Conservation (phyloP, 306 rosid genomes). For the Begonia peltatifolia region DNA sequence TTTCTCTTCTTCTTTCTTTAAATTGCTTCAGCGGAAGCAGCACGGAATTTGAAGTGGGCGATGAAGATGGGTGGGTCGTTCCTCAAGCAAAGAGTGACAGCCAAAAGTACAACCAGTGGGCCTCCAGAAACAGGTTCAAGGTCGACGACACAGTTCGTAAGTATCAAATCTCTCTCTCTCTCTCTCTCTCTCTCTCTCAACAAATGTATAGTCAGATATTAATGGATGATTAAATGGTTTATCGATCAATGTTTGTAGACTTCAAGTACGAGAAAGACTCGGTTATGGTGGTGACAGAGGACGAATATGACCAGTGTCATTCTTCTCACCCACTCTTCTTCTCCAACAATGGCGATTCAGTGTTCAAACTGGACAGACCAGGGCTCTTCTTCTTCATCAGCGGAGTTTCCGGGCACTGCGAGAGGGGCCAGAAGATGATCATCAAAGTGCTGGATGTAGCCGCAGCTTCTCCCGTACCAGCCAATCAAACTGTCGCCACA, state of each 20-base stretch:
- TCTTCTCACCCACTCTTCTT: slow-evolving; percentile 45
- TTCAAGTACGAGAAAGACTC: slow-evolving; percentile 64
- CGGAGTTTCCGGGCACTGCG: slow-evolving; percentile 66
- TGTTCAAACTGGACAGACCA: slow-evolving; percentile 26
- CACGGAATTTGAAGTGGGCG: slow-evolving; percentile 51
- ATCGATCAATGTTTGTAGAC: slow-evolving; percentile 9
- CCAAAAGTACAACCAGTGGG: slow-evolving; percentile 53
- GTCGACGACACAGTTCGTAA: slow-evolving; percentile 55
- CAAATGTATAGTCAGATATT: too few species aligned
- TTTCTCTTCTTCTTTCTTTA: slow-evolving; percentile 16
- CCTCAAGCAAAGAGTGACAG: slow-evolving; percentile 29
- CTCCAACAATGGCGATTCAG: slow-evolving; percentile 43
- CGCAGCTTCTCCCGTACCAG: slow-evolving; percentile 19
- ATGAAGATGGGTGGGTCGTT: slow-evolving; percentile 39
- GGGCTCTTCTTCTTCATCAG: slow-evolving; percentile 84
- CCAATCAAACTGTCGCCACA: slow-evolving; percentile 7
- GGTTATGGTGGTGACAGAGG: slow-evolving; percentile 57
- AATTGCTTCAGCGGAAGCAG: slow-evolving; percentile 14
- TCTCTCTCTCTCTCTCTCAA: too few species aligned
- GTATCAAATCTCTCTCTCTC: slow-evolving; percentile 12
- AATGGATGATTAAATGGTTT: not conserved
- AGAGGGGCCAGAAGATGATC: slow-evolving; percentile 55
- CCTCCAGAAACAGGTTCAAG: slow-evolving; percentile 53
- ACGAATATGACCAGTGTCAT: slow-evolving; percentile 48
- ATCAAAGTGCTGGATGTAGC: slow-evolving; percentile 45